Evolutionary conservation across 225 moss, liverwort and hornwort genomes (phyloP).

Genomic region (Climacium dendroides): DNA sequence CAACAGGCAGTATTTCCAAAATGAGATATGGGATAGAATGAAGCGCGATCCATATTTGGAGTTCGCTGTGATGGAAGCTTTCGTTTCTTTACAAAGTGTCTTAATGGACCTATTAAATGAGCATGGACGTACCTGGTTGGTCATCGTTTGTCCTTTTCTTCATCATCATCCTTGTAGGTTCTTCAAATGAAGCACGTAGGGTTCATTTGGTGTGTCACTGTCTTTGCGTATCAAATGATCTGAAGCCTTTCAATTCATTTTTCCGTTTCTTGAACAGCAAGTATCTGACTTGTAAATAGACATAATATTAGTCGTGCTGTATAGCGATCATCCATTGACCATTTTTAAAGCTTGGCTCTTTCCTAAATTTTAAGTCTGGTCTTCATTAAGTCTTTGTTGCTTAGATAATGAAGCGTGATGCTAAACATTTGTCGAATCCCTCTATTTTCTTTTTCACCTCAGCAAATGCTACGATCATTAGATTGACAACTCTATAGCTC

Average conservation of each 20-base stretch:
- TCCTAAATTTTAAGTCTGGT: neutral
- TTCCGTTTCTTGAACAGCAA: neutral
- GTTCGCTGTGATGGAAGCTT: constrained; percentile 71
- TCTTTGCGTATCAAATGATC: neutral
- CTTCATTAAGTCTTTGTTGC: neutral
- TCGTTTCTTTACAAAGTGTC: constrained; percentile 32
- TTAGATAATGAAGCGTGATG: neutral
- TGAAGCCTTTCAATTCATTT: neutral
- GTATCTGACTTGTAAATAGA: neutral
- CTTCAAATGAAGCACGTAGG: neutral
- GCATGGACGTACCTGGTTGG: constrained; percentile 61
- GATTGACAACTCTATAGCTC: neutral
- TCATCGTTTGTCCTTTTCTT: neutral
- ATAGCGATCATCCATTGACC: neutral
- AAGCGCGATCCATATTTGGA: constrained; percentile 71
- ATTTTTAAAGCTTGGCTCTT: neutral
- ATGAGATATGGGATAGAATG: constrained; percentile 80
- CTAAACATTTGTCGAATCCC: neutral
- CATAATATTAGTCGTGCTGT: neutral
- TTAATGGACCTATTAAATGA: constrained; percentile 56
- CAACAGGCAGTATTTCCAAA: constrained; percentile 52
- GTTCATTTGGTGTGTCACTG: neutral
- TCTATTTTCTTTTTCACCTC: neutral
- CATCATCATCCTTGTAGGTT: neutral
- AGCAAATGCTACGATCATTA: neutral